Evolutionary conservation across 306 rosid species (phyloP), one percentile per base, ranked within the genome.

Genomic region (Argentina anserina): DNA sequence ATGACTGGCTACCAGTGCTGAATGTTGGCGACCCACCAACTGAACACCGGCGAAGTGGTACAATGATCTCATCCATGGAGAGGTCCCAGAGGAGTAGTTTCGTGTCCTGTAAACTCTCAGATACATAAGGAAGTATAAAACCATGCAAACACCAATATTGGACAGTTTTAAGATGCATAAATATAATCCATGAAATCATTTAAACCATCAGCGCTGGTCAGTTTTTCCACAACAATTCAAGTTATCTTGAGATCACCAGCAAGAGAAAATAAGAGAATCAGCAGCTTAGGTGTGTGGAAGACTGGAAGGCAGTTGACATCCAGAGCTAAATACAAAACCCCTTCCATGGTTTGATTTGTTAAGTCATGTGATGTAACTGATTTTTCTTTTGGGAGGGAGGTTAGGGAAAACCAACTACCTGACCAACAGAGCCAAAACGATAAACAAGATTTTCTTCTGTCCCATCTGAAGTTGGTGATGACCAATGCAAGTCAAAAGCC

Each of bases 401-500:
- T 9, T n/a, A 7, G 2, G 18, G 20, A 47, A 43, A 29, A 71
- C 29, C 41, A 72, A 56, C 8, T 87, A 94, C 99, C 99, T 91
- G 99, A 82, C 99, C 99, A 69, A 94, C 96, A 70, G 99, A 94
- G 82, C 96, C 99, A 71, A 94, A 91, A 70, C 99, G 94, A 77
- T 94, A 94, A 52, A 78, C 87, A n/a, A 90, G 68, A 28, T 85
- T 83, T 81, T 91, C 97, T 76, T 86, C 97, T 18, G 84, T 77
- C 79, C 84, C 89, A 42, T 87, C 87, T 79, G 96, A 85, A 74
- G 84, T 90, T 72, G 97, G 97, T 23, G 97, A 84, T 28, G 96
- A 83, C 99, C 99, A 94, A 77, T 91, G 87, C n/a, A 92, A 84
- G 81, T 94, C 99, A 82, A 94, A 94, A 75, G 90, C 95, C 82